Conservation (phyloP, 345 rosid species). For the Aegle marmelos region DNA sequence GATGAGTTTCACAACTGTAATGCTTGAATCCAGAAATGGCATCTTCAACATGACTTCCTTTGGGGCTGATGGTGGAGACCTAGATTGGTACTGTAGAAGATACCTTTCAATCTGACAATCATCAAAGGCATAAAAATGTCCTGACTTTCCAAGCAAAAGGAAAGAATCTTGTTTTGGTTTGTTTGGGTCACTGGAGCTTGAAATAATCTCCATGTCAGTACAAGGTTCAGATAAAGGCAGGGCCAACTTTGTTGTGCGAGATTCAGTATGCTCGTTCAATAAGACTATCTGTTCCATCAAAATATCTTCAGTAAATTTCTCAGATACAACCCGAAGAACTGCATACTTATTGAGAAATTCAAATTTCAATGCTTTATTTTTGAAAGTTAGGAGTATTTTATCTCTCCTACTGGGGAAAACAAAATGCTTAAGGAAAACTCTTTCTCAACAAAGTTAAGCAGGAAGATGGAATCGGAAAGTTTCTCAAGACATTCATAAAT, state of each 20-base stretch:
- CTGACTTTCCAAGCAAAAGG: conserved; percentile 78
- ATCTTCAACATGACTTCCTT: conserved; percentile 61
- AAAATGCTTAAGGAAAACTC: not conserved
- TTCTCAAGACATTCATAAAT: not conserved
- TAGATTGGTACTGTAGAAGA: conserved; percentile 73
- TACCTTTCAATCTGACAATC: conserved; percentile 76
- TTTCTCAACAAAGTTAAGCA: not conserved
- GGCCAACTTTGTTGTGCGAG: conserved; percentile 72
- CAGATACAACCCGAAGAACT: not conserved
- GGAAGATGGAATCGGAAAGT: not conserved
- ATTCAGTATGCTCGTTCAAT: conserved; percentile 70
- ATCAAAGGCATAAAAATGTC: conserved; percentile 68
- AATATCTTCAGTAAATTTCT: not conserved
- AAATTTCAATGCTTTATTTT: not conserved
- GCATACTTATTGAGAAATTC: not conserved
- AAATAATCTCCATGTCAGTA: conserved; percentile 63
- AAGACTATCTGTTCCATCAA: conserved; percentile 53
- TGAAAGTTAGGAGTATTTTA: no score
- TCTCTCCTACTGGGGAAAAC: not conserved
- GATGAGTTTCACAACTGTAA: conserved; percentile 58
- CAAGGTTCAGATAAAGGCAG: conserved; percentile 77
- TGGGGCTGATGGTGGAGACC: conserved; percentile 74
- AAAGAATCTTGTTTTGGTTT: conserved; percentile 57
- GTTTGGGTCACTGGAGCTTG: conserved; percentile 50
- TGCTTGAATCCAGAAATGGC: conserved; percentile 63